phyloP scores from a whole-genome alignment of 345 rosid species.

The Hibiscus trionum region DNA sequence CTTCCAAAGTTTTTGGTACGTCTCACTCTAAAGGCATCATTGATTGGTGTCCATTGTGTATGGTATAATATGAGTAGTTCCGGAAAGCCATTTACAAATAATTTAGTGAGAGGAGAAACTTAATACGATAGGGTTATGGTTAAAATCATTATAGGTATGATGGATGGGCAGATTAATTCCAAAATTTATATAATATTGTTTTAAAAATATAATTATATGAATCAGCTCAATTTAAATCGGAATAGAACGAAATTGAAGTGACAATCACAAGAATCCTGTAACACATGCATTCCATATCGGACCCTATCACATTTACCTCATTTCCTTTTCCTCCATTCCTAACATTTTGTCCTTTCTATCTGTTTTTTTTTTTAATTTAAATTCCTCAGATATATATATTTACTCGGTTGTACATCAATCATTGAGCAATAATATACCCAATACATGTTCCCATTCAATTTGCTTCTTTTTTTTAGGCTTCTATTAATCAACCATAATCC shows the following conservation, averaged over 20 bases:
- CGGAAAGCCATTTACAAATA: too few species aligned
- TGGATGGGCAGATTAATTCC: too few species aligned
- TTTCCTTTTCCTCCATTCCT: not conserved
- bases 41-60: too few species aligned
- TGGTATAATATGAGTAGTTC: too few species aligned
- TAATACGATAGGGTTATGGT: too few species aligned
- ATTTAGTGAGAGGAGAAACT: too few species aligned
- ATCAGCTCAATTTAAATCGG: too few species aligned
- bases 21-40: too few species aligned
- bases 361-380: constrained; percentile 4
- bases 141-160: too few species aligned
- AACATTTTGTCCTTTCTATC: constrained; percentile 12
- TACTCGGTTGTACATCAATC: constrained; percentile 7
- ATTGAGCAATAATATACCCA: constrained; percentile 15
- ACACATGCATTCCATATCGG: not conserved
- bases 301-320: not conserved
- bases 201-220: too few species aligned
- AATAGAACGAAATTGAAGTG: not conserved
- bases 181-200: too few species aligned
- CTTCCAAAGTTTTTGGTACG: too few species aligned
- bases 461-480: not conserved
- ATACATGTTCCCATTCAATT: not conserved
- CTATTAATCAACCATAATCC: not conserved
- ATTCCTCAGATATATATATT: not conserved
- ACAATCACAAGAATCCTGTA: not conserved